Evolutionary conservation across 2,329 filamentous ascomycete species (phyloP).

Genomic region (Tympanopsis confertula): DNA sequence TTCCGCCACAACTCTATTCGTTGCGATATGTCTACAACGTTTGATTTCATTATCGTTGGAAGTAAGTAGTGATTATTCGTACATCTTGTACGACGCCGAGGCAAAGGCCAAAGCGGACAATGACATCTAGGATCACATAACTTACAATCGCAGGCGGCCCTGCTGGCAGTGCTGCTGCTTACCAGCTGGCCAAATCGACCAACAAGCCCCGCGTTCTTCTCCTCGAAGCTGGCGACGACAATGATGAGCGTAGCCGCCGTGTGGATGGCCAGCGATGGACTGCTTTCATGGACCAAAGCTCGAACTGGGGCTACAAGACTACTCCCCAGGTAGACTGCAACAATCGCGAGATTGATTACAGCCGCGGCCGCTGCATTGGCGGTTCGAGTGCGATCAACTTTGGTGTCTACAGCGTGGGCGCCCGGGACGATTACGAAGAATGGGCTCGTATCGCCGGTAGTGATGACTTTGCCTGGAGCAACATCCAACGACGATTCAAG

Average conservation of each 20-base stretch:
- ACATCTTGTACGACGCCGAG: conserved; percentile 3
- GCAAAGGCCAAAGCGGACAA: too few species aligned
- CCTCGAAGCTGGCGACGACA: conserved; percentile 43
- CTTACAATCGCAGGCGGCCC: too few species aligned
- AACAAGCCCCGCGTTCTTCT: conserved; percentile 41
- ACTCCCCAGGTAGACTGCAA: conserved; percentile 29
- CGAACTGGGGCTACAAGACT: conserved; percentile 42
- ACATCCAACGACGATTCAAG: conserved; percentile 36
- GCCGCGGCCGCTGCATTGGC: conserved; percentile 36
- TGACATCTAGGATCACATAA: too few species aligned
- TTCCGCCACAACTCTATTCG: too few species aligned
- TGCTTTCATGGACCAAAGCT: conserved; percentile 30
- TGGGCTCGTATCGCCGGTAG: conserved; percentile 46
- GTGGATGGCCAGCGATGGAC: conserved; percentile 43
- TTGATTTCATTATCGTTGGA: conserved; percentile 26
- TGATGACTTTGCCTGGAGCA: conserved; percentile 40
- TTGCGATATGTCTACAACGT: too few species aligned
- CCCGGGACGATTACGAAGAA: conserved; percentile 47
- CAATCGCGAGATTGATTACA: conserved; percentile 31
- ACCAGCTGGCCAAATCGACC: conserved; percentile 32
- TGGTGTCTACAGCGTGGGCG: conserved; percentile 39
- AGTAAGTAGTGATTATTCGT: conserved; percentile 13
- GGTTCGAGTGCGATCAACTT: conserved; percentile 43
- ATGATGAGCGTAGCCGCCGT: conserved; percentile 31
- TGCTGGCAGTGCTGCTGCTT: conserved; percentile 43